Evolutionary conservation across 768 basidiomycete genomes (phyloP), one percentile per base, ranked within the genome.

Genomic region (Agrocybe praecox): DNA sequence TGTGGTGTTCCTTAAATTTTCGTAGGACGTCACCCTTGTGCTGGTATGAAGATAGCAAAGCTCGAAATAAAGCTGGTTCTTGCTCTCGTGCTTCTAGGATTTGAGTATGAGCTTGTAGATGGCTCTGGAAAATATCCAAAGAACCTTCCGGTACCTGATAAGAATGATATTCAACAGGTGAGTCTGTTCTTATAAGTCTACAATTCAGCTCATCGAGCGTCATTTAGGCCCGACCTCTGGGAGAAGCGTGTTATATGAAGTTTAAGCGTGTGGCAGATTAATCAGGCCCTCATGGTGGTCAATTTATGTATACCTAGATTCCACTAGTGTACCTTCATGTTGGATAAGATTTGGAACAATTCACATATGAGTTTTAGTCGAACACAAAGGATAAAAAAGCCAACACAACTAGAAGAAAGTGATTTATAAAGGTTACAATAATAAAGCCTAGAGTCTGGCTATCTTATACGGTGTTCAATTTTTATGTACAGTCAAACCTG

Each of bases 11-110:
- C 26, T 29, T 29, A 5, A 9, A 29, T 5, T 40, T 17, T 32
- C 1, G 12, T 24, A 72, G 75, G 75, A 34, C 72, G 75, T 6
- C 76, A 76, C 57, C 73, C 74, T 1, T 78, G 76, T 49, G 56
- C 65, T 18, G 76, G 76, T 12, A 74, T 75, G 69, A 69, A 68
- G 55, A 54, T 75, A 9, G 76, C 76, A 8, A 77, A 76, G 55
- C 59, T 77, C 6, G 74, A 76, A 51, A 69, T 77, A 26, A 77
- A 77, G 50, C 44, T 74, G 5, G 67, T 75, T 24, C 51, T 74
- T 14, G 71, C 74, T 1, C 55, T 76, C 7, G 60, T 77, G 8
- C 60, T 76, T 12, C 55, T 67, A 1, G 68, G 68, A 1, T 77
- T 67, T 54, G 72, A 76, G 1, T 75, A 68, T 21, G 69, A 71